A percentile compares a stretch with the other conserved stretches of the same genome.
Evolutionary conservation across 2,329 filamentous ascomycete genomes (phyloP).

Genomic region (Neospermospora avenae): DNA sequence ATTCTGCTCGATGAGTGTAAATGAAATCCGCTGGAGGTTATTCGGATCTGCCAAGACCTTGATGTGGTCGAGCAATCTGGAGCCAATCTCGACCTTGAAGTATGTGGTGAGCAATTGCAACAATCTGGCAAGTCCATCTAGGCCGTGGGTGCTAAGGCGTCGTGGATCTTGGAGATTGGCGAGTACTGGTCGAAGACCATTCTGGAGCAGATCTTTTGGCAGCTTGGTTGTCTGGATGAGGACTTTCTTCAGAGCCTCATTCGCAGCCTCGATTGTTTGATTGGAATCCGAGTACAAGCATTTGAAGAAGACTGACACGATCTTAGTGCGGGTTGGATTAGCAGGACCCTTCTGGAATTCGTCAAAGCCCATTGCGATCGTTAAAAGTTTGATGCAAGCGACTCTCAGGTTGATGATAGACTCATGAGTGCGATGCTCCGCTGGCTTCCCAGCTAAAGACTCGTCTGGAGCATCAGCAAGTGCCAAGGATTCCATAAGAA

Average conservation of each 20-base stretch:
- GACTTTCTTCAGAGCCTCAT: constrained; percentile 83
- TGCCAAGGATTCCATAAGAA: constrained; percentile 90
- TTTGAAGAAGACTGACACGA: constrained; percentile 97
- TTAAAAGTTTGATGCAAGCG: constrained; percentile 88
- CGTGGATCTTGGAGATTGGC: constrained; percentile 95
- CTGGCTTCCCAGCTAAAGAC: constrained; percentile 84
- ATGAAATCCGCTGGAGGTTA: constrained; percentile 84
- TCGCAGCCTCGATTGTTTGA: constrained; percentile 90
- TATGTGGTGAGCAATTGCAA: constrained; percentile 93
- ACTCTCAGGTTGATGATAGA: constrained; percentile 89
- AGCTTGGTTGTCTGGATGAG: constrained; percentile 86
- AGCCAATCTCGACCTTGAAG: constrained; percentile 97
- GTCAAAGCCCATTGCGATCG: constrained; percentile 88
- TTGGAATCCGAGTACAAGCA: constrained; percentile 90
- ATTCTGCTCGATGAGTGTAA: constrained; percentile 91
- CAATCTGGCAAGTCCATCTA: constrained; percentile 87
- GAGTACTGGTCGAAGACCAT: constrained; percentile 89
- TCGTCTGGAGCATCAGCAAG: constrained; percentile 94
- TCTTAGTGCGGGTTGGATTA: constrained; percentile 63
- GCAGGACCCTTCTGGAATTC: constrained; percentile 79
- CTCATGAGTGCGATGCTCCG: constrained; percentile 93
- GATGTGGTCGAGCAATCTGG: constrained; percentile 89
- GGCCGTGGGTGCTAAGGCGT: constrained; percentile 79
- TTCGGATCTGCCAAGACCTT: constrained; percentile 81
- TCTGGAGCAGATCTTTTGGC: constrained; percentile 92